Evolutionary conservation across 148 eudicot species (phyloP), one percentile per base, ranked within the genome.

Genomic region (Diospyros kaki): DNA sequence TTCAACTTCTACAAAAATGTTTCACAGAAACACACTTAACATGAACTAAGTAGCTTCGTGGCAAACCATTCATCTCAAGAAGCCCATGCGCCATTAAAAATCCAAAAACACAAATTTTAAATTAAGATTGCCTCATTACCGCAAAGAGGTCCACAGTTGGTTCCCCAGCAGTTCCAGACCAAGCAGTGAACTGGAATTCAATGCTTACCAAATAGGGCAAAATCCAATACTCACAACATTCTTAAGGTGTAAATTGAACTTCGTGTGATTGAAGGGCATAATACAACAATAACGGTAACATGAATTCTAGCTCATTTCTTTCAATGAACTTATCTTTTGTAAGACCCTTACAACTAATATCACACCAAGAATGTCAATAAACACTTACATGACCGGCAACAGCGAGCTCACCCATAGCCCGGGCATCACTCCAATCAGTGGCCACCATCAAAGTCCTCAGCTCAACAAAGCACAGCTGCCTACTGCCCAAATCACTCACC

Each of bases 361-460:
- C 50, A 14, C 50, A 76, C 42, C 41, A 6, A 48, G 68, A 18
- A 48, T 43, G 9, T 4, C 11, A 50, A 10, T 17, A 4, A 69
- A 18, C 45, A 83, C 90, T 81, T 78, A 94, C 97, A 88, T 95
- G 94, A 6, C 98, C 98, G 80, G 98, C 98, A 76, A 95, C 68
- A 60, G 98, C 92, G 68, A 94, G 89, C 14, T 90, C 87, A 66
- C 81, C 88, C 98, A 94, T 94, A 68, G 96, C 87, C 46, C 43
- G 51, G 41, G 79, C 63, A 81, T 94, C 91, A 72, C 84, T 84
- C 98, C 98, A 94, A 86, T 92, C 98, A 85, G 98, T 90, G 46
- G 98, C 98, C 58, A 90, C 98, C 98, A 95, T 95, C 59, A 95
- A 85, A 81, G 98, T 95, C 83, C 96, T 92, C 69, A 95, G 81